Evolutionary conservation across 176 grass and related monocot species (phyloP).

Genomic region (Otatea glauca): DNA sequence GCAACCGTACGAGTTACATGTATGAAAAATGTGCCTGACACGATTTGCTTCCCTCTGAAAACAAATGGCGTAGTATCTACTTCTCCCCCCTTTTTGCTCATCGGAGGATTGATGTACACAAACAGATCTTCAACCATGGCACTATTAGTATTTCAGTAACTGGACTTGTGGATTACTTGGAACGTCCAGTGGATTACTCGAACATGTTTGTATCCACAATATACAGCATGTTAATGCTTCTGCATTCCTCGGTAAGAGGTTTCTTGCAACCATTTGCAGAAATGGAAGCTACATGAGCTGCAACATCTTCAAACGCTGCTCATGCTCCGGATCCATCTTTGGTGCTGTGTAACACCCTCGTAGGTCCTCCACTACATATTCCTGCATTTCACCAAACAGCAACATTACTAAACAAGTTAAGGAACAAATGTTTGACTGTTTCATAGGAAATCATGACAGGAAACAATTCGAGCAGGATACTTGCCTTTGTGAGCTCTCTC

Average conservation of each 20-base stretch:
- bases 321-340: conserved; percentile 72
- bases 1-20: background rate
- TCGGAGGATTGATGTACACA: background rate
- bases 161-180: background rate
- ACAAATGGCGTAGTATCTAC: background rate
- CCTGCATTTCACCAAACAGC: conserved; percentile 43
- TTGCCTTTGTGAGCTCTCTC: conserved; percentile 83
- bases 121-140: background rate
- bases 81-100: background rate
- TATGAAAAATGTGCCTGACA: background rate
- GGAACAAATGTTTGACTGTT: background rate
- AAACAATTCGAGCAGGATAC: background rate
- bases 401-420: background rate
- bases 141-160: background rate
- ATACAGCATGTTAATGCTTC: background rate
- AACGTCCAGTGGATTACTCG: background rate
- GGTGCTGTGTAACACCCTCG: conserved; percentile 58
- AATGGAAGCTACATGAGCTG: conserved; percentile 61
- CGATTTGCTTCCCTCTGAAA: background rate
- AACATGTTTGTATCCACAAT: background rate
- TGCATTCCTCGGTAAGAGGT: background rate
- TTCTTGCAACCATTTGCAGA: background rate
- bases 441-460: background rate
- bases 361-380: conserved; percentile 78
- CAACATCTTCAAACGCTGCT: conserved; percentile 67